Base-by-base conservation (phyloP, 108 stramenopile genomes). In the Seminavis robusta region DNA sequence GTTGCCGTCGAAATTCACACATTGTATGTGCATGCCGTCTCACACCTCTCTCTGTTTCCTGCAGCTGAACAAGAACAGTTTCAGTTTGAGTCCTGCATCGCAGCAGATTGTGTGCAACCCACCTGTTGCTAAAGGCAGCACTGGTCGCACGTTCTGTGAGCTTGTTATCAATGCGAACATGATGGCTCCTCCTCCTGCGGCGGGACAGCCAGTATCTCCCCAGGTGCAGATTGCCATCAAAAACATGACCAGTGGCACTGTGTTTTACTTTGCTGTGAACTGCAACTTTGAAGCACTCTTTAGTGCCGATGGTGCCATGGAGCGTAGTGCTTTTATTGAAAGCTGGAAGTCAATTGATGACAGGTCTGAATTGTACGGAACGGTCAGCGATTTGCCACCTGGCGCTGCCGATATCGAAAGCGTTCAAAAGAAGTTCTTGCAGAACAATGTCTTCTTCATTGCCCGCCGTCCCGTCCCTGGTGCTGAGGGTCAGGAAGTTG, bases 1-100 rank as follows among this genome's bases (percentile, higher is more conserved):
- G n/a, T n/a, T n/a, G n/a, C n/a, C n/a, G n/a, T n/a, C n/a, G n/a
- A n/a, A n/a, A n/a, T n/a, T n/a, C n/a, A n/a, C n/a, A n/a, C n/a
- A n/a, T n/a, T n/a, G n/a, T n/a, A n/a, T n/a, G n/a, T n/a, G n/a
- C n/a, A n/a, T n/a, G n/a, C n/a, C n/a, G n/a, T n/a, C n/a, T n/a
- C n/a, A n/a, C n/a, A n/a, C n/a, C n/a, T n/a, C n/a, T n/a, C n/a
- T n/a, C n/a, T n/a, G n/a, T n/a, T n/a, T n/a, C n/a, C n/a, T n/a
- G n/a, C n/a, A n/a, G 79, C 70, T 98, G 36, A 99, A 99, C 76
- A 98, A 98, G 79, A 96, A 95, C 67, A 71, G 95, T 16, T 96
- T 97, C 73, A 95, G 97, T n/a, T 64, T 99, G 25, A 88, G 86
- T 52, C 97, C 97, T 17, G 69, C 76, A 20, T 80, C 55, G 43